Percentiles rank a stretch among this genome's conserved stretches.
Conservation (phyloP, 2,329 filamentous ascomycete species). For the Aspergillus ibericus region DNA sequence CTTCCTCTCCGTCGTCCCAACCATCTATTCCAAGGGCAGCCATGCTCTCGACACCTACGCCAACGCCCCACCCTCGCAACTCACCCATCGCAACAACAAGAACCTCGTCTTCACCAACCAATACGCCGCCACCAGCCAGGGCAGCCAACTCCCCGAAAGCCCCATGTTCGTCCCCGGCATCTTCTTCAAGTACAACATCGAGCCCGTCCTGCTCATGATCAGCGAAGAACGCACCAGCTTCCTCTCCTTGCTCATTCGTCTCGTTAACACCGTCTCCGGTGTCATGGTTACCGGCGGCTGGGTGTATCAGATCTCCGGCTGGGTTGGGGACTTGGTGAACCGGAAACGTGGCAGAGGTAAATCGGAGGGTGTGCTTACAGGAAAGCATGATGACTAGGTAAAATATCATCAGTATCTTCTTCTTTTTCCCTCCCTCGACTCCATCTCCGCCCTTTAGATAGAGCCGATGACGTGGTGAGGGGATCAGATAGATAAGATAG, state of each 20-base stretch:
- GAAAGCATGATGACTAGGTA: slow-evolving; percentile 38
- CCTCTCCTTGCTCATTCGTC: slow-evolving; percentile 71
- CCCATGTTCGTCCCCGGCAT: slow-evolving; percentile 71
- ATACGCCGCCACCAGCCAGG: slow-evolving; percentile 94
- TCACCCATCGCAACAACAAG: slow-evolving; percentile 38
- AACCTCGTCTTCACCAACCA: slow-evolving; percentile 88
- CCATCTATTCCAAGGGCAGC: slow-evolving; percentile 72
- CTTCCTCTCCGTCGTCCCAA: slow-evolving; percentile 92
- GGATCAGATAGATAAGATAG: no score
- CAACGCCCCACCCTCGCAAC: slow-evolving; percentile 35
- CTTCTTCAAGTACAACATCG: slow-evolving; percentile 99
- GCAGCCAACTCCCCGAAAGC: slow-evolving; percentile 61
- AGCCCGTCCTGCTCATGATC: slow-evolving; percentile 85
- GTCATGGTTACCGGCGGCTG: slow-evolving; percentile 92
- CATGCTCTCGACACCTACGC: slow-evolving; percentile 45
- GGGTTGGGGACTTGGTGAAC: slow-evolving; percentile 58
- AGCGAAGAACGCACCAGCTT: slow-evolving; percentile 77
- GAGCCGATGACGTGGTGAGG: no score
- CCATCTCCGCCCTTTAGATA: no score
- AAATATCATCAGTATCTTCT: slow-evolving; percentile 1
- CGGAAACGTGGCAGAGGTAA: slow-evolving; percentile 40
- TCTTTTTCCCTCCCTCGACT: neutral
- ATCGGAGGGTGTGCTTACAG: slow-evolving; percentile 51
- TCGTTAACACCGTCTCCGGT: slow-evolving; percentile 88
- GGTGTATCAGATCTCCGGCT: slow-evolving; percentile 83